Evolutionary conservation across 257 asterid species (phyloP).

Genomic region (Ophiorrhiza pumila): DNA sequence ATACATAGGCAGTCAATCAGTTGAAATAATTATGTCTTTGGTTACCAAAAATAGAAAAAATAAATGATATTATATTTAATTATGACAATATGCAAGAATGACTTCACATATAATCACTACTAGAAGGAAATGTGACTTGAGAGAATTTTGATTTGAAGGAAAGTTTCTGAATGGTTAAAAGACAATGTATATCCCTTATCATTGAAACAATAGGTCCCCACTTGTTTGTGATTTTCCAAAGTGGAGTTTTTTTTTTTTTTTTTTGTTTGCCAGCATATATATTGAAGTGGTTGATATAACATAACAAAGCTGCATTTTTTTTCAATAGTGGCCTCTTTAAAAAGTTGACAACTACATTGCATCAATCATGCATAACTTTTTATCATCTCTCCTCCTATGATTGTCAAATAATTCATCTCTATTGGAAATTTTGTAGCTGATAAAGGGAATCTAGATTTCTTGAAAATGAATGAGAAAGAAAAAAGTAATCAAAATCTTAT

Average conservation of each 20-base stretch:
- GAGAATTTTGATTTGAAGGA: too few species aligned
- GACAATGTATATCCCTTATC: constrained; percentile 6
- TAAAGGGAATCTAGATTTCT: neutral
- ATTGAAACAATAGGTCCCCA: constrained; percentile 20
- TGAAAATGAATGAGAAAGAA: neutral
- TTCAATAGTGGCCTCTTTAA: constrained; percentile 7
- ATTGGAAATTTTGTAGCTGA: neutral
- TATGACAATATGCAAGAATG: too few species aligned
- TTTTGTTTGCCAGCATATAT: constrained; percentile 9
- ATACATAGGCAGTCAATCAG: too few species aligned
- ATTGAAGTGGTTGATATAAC: constrained; percentile 20
- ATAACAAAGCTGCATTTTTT: constrained; percentile 17
- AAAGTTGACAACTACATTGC: constrained; percentile 7
- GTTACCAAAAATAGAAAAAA: too few species aligned
- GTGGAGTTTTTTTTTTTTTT: constrained; percentile 20
- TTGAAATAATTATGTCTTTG: too few species aligned
- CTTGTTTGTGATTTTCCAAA: constrained; percentile 3
- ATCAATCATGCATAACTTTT: constrained; percentile 21
- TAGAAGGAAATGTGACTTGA: too few species aligned
- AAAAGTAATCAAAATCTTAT: neutral
- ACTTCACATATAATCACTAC: too few species aligned
- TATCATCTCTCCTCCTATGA: constrained; percentile 9
- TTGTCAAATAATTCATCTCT: constrained; percentile 20
- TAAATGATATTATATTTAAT: too few species aligned
- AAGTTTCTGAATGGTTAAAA: too few species aligned